Evolutionary conservation across 768 basidiomycete species (phyloP).

Genomic region (Jaapia argillacea): DNA sequence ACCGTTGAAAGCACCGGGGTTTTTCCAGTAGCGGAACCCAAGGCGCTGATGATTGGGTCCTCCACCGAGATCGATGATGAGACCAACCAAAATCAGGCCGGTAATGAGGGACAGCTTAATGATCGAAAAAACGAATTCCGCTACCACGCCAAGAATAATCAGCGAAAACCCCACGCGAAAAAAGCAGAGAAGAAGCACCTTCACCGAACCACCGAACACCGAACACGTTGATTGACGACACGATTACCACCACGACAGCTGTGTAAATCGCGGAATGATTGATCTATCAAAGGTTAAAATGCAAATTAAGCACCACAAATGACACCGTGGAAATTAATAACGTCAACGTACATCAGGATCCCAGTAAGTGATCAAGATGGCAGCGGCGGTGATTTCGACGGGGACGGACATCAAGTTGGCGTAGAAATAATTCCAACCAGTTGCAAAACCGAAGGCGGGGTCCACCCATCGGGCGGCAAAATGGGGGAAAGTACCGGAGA

Average conservation of each 20-base stretch:
- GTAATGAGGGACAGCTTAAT: constrained; percentile 54
- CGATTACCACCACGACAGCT: constrained; percentile 44
- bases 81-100: constrained; percentile 47
- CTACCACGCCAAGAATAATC: no score
- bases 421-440: constrained; percentile 26
- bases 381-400: constrained; percentile 67
- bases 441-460: constrained; percentile 24
- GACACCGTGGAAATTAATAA: neutral
- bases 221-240: constrained; percentile 56
- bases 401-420: constrained; percentile 49
- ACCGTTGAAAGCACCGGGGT: constrained; percentile 49
- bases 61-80: constrained; percentile 72
- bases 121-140: constrained; percentile 14
- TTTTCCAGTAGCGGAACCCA: constrained; percentile 67
- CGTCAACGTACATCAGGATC: constrained; percentile 38
- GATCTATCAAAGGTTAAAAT: constrained; percentile 25
- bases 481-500: constrained; percentile 72
- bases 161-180: no score
- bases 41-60: constrained; percentile 57
- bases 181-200: constrained; percentile 57
- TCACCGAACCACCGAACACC: constrained; percentile 69
- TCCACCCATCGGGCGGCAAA: constrained; percentile 33
- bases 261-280: constrained; percentile 47
- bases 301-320: neutral
- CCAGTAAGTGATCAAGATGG: constrained; percentile 67